Evolutionary conservation across 768 basidiomycete genomes (phyloP).

Genomic region (Steccherinum ochraceum): DNA sequence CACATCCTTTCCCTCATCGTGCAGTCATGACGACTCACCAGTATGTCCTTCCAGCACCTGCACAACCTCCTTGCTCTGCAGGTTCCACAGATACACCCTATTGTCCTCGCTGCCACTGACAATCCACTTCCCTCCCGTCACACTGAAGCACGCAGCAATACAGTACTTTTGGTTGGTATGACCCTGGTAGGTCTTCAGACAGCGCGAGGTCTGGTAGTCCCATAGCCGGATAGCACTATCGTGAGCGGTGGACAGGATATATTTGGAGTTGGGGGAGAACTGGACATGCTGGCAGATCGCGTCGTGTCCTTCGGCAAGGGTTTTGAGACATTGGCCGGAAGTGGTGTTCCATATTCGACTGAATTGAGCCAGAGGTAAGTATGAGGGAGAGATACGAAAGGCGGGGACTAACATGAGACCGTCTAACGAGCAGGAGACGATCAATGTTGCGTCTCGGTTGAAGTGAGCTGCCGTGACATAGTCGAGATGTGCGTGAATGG

Average conservation of each 20-base stretch:
- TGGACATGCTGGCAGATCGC: slow-evolving; percentile 86
- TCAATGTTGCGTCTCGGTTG: slow-evolving; percentile 84
- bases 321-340: slow-evolving; percentile 93
- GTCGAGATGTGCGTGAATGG: slow-evolving; percentile 88
- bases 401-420: slow-evolving; percentile 75
- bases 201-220: slow-evolving; percentile 90
- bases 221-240: slow-evolving; percentile 91
- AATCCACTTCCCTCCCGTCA: slow-evolving; percentile 85
- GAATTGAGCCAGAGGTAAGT: slow-evolving; percentile 1
- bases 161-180: slow-evolving; percentile 82
- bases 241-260: slow-evolving; percentile 89
- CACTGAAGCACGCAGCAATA: slow-evolving; percentile 77
- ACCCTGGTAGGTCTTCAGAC: slow-evolving; percentile 85
- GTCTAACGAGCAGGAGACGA: slow-evolving; percentile 89
- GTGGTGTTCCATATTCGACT: slow-evolving; percentile 96
- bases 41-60: slow-evolving; percentile 74
- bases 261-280: slow-evolving; percentile 95
- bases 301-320: slow-evolving; percentile 83
- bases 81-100: slow-evolving; percentile 86
- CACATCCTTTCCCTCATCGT: too few species aligned
- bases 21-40: slow-evolving; percentile 60
- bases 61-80: slow-evolving; percentile 81
- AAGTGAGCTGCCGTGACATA: slow-evolving; percentile 94
- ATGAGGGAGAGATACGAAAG: background rate
- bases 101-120: slow-evolving; percentile 88